These are phyloP conservation scores for Uncinocarpus reesii DNA, from an alignment of 2,329 filamentous ascomycete species.

Conservation along the genomic window DNA sequence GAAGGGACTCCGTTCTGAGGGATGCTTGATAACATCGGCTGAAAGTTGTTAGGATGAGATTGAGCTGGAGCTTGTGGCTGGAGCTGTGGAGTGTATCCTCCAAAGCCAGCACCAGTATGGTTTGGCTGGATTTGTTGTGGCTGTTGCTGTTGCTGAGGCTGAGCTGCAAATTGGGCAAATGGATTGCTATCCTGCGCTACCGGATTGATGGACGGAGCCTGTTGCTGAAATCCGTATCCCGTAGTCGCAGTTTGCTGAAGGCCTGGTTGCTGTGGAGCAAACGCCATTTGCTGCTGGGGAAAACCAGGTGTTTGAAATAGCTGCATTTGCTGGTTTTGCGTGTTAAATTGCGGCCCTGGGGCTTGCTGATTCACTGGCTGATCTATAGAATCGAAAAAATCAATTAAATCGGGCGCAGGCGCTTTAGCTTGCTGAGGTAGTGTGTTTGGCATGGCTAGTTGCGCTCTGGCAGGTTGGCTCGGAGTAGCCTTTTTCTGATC, in stretches of 20 bases:
- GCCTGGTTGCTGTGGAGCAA: slow-evolving; percentile 10
- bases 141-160: slow-evolving; percentile 25
- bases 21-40: slow-evolving; percentile 36
- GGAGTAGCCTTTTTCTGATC: slow-evolving; percentile 29
- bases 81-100: slow-evolving; percentile 63
- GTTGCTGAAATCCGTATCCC: slow-evolving; percentile 19
- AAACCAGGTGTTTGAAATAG: slow-evolving; percentile 29
- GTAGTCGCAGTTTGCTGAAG: slow-evolving; percentile 23
- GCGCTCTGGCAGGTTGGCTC: slow-evolving; percentile 21
- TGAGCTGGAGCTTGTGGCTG: slow-evolving; percentile 37
- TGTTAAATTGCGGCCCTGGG: slow-evolving; percentile 30
- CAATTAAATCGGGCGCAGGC: slow-evolving; percentile 63
- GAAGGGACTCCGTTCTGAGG: slow-evolving; percentile 41
- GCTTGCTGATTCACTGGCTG: slow-evolving; percentile 50
- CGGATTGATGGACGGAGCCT: slow-evolving; percentile 20
- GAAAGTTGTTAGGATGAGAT: slow-evolving; percentile 33
- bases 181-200: slow-evolving; percentile 27
- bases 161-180: slow-evolving; percentile 22
- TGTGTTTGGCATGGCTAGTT: slow-evolving; percentile 19
- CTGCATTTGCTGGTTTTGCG: slow-evolving; percentile 17
- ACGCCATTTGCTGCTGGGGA: slow-evolving; percentile 24
- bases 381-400: slow-evolving; percentile 91
- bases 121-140: slow-evolving; percentile 50
- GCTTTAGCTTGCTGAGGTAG: slow-evolving; percentile 27
- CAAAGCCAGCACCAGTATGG: slow-evolving; percentile 70